Conservation (phyloP, 805 yeast species). For the Ogataea nonfermentans region DNA sequence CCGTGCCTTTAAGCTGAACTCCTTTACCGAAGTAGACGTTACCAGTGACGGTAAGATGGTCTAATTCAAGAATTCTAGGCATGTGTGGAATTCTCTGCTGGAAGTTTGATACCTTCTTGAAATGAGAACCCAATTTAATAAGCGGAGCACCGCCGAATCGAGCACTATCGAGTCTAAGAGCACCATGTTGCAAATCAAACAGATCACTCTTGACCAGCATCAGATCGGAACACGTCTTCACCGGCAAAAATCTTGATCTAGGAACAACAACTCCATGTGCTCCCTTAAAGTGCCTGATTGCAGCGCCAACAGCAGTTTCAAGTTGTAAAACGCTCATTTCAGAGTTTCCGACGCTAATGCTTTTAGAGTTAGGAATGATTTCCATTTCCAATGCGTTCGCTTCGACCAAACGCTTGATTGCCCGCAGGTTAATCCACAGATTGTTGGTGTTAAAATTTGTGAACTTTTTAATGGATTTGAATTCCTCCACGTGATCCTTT, state of each 20-base stretch:
- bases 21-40: slow-evolving; percentile 88
- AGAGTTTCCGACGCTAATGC: slow-evolving; percentile 70
- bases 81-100: slow-evolving; percentile 88
- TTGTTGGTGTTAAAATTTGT: slow-evolving; percentile 98
- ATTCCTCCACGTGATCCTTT: slow-evolving; percentile 96
- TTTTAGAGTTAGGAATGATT: slow-evolving; percentile 92
- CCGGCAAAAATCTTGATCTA: slow-evolving; percentile 96
- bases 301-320: slow-evolving; percentile 99
- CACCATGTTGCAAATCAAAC: slow-evolving; percentile 88
- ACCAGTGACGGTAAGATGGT: slow-evolving; percentile 96
- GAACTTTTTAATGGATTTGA: slow-evolving; percentile 96
- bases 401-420: slow-evolving; percentile 89
- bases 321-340: slow-evolving; percentile 89
- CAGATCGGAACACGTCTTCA: slow-evolving; percentile 94
- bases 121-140: slow-evolving; percentile 93
- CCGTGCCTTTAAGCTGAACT: slow-evolving; percentile 93
- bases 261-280: slow-evolving; percentile 99
- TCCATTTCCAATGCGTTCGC: slow-evolving; percentile 80
- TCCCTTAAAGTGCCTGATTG: slow-evolving; percentile 89
- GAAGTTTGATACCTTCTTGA: slow-evolving; percentile 92
- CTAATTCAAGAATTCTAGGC: slow-evolving; percentile 94
- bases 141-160: slow-evolving; percentile 93
- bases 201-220: slow-evolving; percentile 93
- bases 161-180: slow-evolving; percentile 75
- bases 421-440: slow-evolving; percentile 94